Percentiles rank a stretch among this genome's conserved stretches.
Evolutionary conservation across 441 rosid genomes (phyloP).

Genomic region (Gossypium davidsonii): DNA sequence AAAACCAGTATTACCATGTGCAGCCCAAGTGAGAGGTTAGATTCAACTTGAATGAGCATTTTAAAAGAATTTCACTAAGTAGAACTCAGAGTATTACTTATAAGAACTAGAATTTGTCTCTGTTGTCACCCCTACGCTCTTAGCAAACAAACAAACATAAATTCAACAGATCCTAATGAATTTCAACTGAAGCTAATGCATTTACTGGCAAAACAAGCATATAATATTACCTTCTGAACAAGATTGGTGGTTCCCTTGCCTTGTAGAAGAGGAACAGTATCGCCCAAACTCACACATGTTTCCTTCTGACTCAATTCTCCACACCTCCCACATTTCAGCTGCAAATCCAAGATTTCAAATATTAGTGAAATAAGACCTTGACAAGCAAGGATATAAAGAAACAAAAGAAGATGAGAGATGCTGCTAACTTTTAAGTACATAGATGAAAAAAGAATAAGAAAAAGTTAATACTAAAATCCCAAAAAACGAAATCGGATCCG

Average conservation of each 20-base stretch:
- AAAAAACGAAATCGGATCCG: not conserved
- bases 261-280: conserved; percentile 43
- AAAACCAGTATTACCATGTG: not conserved
- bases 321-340: conserved; percentile 78
- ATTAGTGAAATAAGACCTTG: not conserved
- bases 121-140: not conserved
- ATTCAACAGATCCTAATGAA: not conserved
- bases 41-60: not conserved
- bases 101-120: not conserved
- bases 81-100: not conserved
- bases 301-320: conserved; percentile 82
- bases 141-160: not conserved
- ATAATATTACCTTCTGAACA: conserved; percentile 63
- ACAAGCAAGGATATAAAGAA: not conserved
- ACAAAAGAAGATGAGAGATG: not conserved
- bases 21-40: not conserved
- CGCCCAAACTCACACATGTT: conserved; percentile 65
- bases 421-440: not conserved
- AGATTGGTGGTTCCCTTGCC: conserved; percentile 66
- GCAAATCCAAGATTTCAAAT: conserved; percentile 7
- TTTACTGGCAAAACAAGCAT: not conserved
- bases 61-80: not conserved
- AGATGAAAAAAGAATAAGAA: not conserved
- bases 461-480: not conserved
- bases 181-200: not conserved